phyloP scores from a whole-genome alignment of 2,329 filamentous ascomycete genomes.

The Alternaria hordeiaustralica region DNA sequence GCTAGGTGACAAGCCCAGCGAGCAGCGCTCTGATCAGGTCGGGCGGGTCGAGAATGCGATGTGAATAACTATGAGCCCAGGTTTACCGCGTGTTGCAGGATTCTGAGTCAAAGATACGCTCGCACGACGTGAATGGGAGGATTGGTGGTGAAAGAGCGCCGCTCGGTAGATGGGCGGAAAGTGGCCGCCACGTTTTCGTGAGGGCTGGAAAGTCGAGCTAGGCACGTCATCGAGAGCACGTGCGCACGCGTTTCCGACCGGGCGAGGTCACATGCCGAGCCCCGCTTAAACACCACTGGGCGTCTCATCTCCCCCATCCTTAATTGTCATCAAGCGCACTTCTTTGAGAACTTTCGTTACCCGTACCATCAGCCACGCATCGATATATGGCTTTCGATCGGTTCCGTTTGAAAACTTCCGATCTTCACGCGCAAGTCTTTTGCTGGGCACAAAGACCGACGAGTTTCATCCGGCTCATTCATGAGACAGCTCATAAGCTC shows the following conservation, averaged over 20 bases:
- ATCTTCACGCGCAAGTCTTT: neutral
- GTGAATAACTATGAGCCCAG: neutral
- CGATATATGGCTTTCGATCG: neutral
- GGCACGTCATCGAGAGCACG: neutral
- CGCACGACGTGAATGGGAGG: neutral
- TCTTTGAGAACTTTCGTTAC: neutral
- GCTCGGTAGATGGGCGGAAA: neutral
- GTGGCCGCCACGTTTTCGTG: neutral
- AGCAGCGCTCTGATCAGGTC: neutral
- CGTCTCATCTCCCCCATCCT: neutral
- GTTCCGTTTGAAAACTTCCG: neutral
- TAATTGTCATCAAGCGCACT: neutral
- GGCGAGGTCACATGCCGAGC: neutral
- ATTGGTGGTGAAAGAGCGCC: neutral
- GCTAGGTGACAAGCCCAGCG: neutral
- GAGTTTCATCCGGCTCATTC: neutral
- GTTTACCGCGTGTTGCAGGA: neutral
- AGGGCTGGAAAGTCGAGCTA: neutral
- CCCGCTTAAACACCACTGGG: neutral
- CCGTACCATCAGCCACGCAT: neutral
- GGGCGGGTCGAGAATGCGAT: neutral
- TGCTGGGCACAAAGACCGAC: neutral
- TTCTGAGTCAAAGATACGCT: neutral
- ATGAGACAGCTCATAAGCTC: neutral
- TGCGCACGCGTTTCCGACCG: neutral